Conservation (phyloP, 2,329 filamentous ascomycete genomes). For the Fusarium anguioides region DNA sequence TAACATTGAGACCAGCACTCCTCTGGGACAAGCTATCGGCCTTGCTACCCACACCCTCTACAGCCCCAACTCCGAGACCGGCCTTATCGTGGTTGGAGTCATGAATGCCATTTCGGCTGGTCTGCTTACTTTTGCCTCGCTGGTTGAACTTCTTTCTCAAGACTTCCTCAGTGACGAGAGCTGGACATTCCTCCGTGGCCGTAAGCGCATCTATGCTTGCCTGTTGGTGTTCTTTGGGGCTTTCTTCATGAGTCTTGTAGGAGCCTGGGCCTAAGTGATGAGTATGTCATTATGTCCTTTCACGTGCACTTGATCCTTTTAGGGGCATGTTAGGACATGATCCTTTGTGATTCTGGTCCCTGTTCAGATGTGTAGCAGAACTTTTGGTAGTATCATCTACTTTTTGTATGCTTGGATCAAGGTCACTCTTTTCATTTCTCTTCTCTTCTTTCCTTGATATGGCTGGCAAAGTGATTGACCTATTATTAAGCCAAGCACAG, state of each 20-base stretch:
- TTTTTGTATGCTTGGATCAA: not conserved
- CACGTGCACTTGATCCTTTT: not conserved
- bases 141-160: slow-evolving; percentile 78
- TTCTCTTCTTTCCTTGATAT: not conserved
- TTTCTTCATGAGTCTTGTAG: slow-evolving; percentile 71
- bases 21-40: slow-evolving; percentile 79
- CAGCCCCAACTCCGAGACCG: slow-evolving; percentile 72
- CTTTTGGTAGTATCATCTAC: not conserved
- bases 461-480: not conserved
- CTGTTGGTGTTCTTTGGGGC: slow-evolving; percentile 68
- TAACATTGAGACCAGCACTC: slow-evolving; percentile 62
- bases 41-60: slow-evolving; percentile 76
- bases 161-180: slow-evolving; percentile 76
- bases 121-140: slow-evolving; percentile 75
- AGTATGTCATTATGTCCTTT: not conserved
- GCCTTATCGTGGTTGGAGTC: slow-evolving; percentile 76
- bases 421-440: not conserved
- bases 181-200: slow-evolving; percentile 66
- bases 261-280: slow-evolving; percentile 66
- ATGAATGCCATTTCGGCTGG: slow-evolving; percentile 81
- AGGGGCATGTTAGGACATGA: not conserved
- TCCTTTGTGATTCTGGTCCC: not conserved
- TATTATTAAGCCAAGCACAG: not conserved
- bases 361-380: not conserved
- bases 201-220: slow-evolving; percentile 64